Conservation (phyloP, 192 early-diverging fungal genomes). For the Dissophora ornata region DNA sequence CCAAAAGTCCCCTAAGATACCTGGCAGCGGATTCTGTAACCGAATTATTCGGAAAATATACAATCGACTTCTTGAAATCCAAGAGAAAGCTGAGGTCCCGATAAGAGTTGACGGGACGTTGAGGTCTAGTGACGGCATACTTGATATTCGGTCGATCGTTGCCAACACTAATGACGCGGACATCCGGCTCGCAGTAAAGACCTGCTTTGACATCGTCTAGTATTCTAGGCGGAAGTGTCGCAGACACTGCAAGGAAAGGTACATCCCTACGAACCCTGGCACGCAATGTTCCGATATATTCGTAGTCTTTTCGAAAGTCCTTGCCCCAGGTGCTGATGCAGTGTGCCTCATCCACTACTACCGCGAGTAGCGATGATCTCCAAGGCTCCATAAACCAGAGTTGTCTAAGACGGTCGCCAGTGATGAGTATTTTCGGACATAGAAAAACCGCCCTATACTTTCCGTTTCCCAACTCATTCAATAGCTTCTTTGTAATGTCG, state of each 20-base stretch:
- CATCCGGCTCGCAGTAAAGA: neutral
- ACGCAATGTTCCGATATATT: constrained; percentile 9
- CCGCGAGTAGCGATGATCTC: constrained; percentile 9
- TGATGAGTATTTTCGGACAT: constrained; percentile 29
- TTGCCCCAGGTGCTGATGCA: constrained; percentile 15
- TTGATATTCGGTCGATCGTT: constrained; percentile 24
- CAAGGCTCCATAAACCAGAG: constrained; percentile 11
- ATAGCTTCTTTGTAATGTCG: neutral
- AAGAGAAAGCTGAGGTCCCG: neutral
- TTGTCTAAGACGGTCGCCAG: neutral
- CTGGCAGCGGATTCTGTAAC: neutral
- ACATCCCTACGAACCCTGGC: neutral
- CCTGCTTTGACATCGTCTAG: constrained; percentile 3
- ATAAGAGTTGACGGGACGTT: neutral
- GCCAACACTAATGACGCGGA: neutral
- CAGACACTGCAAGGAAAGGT: constrained; percentile 6
- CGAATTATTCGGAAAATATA: no score
- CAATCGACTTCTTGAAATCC: constrained; percentile 19
- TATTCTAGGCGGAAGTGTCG: neutral
- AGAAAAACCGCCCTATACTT: constrained; percentile 31
- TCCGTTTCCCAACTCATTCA: neutral
- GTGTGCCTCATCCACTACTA: constrained; percentile 29
- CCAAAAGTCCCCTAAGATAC: neutral
- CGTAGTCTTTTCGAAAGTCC: constrained; percentile 12
- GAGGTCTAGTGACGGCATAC: neutral